phyloP scores from a whole-genome alignment of 805 yeast genomes.

The Metschnikowia matae region DNA sequence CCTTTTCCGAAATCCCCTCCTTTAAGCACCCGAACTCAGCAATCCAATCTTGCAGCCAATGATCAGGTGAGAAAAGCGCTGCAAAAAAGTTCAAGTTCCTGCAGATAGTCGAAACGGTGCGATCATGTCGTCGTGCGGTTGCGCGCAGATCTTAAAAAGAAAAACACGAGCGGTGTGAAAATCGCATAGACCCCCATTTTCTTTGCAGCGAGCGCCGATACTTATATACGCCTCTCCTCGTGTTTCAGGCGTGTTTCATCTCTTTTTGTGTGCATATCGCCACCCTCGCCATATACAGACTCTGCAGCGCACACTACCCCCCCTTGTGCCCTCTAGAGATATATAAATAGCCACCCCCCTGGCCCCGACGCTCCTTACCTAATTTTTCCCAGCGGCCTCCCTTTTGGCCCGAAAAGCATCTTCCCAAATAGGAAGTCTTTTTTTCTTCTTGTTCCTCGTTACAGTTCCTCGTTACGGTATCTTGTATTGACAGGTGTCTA shows the following conservation, averaged over 20 bases:
- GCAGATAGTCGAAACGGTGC: not conserved
- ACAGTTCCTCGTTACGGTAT: not conserved
- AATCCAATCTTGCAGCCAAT: too few relatives aligned
- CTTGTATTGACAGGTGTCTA: not conserved
- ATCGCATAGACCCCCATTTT: not conserved
- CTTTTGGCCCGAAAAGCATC: not conserved
- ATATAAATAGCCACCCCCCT: constrained; percentile 1
- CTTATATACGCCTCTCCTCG: constrained; percentile 1
- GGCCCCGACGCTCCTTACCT: constrained; percentile 3
- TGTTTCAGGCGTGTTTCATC: constrained; percentile 3
- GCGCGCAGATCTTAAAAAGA: constrained; percentile 5
- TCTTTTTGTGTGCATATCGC: constrained; percentile 2
- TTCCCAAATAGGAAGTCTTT: not conserved
- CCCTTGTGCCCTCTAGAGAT: not conserved
- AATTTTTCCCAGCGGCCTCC: not conserved
- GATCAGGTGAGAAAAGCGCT: not conserved
- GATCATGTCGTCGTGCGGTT: not conserved
- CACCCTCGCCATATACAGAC: not conserved
- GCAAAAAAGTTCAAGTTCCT: not conserved
- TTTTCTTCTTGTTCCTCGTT: not conserved
- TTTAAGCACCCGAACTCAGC: too few relatives aligned
- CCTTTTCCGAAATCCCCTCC: too few relatives aligned
- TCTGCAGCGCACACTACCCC: not conserved
- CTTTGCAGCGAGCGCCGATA: constrained; percentile 1
- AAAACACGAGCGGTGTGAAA: not conserved